Conservation (phyloP, 768 basidiomycete genomes). For the Tulasnella sp. region DNA sequence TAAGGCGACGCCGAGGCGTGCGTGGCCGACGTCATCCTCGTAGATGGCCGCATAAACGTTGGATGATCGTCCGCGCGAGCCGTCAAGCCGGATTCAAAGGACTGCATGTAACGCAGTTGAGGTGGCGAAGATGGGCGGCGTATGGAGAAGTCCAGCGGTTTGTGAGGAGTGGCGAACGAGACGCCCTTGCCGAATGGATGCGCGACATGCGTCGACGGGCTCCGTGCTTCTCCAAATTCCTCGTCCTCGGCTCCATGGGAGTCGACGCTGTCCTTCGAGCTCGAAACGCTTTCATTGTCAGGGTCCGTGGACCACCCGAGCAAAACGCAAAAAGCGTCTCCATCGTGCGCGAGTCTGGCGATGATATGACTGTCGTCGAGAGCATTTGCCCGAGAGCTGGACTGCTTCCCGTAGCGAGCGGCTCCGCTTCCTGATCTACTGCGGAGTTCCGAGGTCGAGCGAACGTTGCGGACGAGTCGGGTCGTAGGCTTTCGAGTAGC, state of each 20-base stretch:
- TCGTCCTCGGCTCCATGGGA: constrained; percentile 48
- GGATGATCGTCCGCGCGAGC: constrained; percentile 37
- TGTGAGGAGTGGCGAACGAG: constrained; percentile 13
- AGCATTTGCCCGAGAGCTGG: not conserved
- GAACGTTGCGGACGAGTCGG: constrained; percentile 5
- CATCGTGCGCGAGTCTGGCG: not conserved
- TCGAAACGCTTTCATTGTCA: constrained; percentile 33
- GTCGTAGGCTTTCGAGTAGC: not conserved
- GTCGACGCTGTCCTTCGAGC: constrained; percentile 61
- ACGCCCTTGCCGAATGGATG: constrained; percentile 17
- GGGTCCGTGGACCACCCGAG: constrained; percentile 9
- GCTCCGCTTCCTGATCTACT: not conserved
- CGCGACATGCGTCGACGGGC: not conserved
- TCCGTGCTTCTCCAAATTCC: not conserved
- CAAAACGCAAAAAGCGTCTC: constrained; percentile 12
- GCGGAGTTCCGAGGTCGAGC: constrained; percentile 12
- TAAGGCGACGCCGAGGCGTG: constrained; percentile 36
- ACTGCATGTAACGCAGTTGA: constrained; percentile 74
- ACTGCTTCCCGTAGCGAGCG: not conserved
- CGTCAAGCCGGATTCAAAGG: constrained; percentile 75
- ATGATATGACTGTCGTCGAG: not conserved
- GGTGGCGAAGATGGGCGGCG: constrained; percentile 40
- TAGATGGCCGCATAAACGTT: not conserved
- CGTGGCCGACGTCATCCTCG: constrained; percentile 3
- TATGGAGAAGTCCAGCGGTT: constrained; percentile 24